These are phyloP conservation scores for Picochlorum sp. DNA, from an alignment of 139 green algal species.

Conservation along the genomic window DNA sequence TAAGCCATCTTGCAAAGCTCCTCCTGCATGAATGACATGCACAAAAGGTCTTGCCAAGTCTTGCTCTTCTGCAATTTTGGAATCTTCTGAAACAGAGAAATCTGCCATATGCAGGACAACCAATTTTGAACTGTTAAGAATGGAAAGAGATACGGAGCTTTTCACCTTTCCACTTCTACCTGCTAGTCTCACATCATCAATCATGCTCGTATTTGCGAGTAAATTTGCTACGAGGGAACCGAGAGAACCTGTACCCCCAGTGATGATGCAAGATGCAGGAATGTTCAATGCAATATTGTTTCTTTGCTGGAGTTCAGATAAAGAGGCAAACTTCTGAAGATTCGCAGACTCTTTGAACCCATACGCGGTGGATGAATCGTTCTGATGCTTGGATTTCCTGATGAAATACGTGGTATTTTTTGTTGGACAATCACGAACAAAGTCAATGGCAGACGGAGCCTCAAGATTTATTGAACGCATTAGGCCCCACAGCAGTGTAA, in stretches of 20 bases:
- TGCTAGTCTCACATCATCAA: not conserved
- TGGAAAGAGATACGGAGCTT: not conserved
- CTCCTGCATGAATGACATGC: conserved; percentile 1
- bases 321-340: not conserved
- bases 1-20: not conserved
- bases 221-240: conserved; percentile 49
- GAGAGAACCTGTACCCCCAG: conserved; percentile 56
- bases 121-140: not conserved
- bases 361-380: not conserved
- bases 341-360: not conserved
- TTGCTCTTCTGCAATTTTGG: not conserved
- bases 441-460: not conserved
- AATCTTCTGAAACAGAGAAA: not conserved
- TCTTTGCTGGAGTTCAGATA: not conserved
- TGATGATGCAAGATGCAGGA: conserved; percentile 31
- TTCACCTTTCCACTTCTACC: not conserved
- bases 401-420: no score
- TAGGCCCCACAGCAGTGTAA: not conserved
- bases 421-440: no score
- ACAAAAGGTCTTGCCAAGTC: not conserved
- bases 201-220: not conserved
- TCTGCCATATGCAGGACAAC: not conserved
- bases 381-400: not conserved
- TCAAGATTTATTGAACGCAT: conserved; percentile 1
- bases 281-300: not conserved